phyloP scores from a whole-genome alignment of 805 yeast genomes.

The Hermanozyma aechmeae region DNA sequence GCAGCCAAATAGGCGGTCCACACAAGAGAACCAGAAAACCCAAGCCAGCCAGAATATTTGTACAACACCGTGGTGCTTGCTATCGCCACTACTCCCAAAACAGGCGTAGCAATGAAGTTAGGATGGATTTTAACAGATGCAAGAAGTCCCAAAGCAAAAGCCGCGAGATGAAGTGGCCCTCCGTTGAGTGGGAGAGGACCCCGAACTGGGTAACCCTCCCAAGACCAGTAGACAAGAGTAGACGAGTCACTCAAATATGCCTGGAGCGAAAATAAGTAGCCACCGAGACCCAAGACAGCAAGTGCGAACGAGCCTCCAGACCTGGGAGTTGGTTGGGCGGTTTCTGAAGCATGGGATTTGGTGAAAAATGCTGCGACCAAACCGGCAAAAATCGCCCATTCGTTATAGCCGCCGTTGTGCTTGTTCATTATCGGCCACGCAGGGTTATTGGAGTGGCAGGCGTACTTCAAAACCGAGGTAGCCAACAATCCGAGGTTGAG shows the following conservation, averaged over 20 bases:
- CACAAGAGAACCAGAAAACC: conserved; percentile 63
- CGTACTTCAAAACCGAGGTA: conserved; percentile 68
- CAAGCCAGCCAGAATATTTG: conserved; percentile 54
- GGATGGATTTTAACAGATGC: conserved; percentile 17
- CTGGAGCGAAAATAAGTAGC: conserved; percentile 59
- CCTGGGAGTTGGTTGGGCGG: conserved; percentile 5
- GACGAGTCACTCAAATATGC: conserved; percentile 79
- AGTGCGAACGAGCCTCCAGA: conserved; percentile 38
- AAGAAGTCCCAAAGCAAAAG: conserved; percentile 46
- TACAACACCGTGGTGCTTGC: conserved; percentile 47
- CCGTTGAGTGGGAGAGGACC: conserved; percentile 88
- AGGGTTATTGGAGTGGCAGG: conserved; percentile 81
- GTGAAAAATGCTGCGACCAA: conserved; percentile 56
- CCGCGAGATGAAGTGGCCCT: conserved; percentile 56
- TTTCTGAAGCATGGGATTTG: conserved; percentile 17
- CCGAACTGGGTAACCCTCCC: conserved; percentile 86
- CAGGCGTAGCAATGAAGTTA: conserved; percentile 11
- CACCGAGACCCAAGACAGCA: conserved; percentile 67
- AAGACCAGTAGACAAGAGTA: conserved; percentile 85
- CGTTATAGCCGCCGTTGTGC: conserved; percentile 80
- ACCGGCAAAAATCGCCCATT: conserved; percentile 58
- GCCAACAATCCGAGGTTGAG: conserved; percentile 64
- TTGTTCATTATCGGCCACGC: conserved; percentile 91
- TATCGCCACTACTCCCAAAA: conserved; percentile 31
- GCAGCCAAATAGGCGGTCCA: conserved; percentile 55